Evolutionary conservation across 768 basidiomycete species (phyloP).

Genomic region (Hydnomerulius pinastri): DNA sequence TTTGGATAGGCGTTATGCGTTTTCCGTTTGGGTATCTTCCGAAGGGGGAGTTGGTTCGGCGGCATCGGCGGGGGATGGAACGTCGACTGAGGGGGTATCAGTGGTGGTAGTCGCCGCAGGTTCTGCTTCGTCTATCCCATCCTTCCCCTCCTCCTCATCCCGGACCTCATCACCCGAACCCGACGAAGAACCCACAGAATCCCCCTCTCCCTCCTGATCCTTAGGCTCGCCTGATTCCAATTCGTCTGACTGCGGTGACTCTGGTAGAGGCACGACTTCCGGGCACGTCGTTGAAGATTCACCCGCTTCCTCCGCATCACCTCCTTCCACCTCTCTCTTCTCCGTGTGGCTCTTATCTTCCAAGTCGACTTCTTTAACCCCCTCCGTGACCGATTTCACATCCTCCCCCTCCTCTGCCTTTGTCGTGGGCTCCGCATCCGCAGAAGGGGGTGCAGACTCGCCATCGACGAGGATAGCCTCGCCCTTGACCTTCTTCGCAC

Average conservation of each 20-base stretch:
- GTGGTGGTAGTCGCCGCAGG: background rate
- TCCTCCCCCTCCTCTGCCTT: constrained; percentile 38
- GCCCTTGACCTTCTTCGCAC: constrained; percentile 36
- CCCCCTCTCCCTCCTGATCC: constrained; percentile 15
- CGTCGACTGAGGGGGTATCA: constrained; percentile 5
- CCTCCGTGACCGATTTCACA: constrained; percentile 71
- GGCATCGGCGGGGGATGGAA: constrained; percentile 5
- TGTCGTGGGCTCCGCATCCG: constrained; percentile 11
- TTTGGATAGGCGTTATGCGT: too few relatives aligned
- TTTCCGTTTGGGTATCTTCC: constrained; percentile 13
- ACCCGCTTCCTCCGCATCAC: constrained; percentile 16
- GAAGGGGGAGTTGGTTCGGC: constrained; percentile 4
- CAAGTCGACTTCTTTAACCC: constrained; percentile 69
- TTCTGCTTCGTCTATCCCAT: constrained; percentile 3
- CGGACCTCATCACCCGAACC: constrained; percentile 4
- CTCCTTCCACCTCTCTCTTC: too few relatives aligned
- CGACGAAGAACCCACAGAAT: constrained; percentile 28
- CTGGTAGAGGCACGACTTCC: constrained; percentile 40
- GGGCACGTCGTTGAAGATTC: constrained; percentile 20
- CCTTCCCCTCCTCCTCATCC: constrained; percentile 5
- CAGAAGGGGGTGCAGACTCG: constrained; percentile 24
- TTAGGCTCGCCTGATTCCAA: constrained; percentile 9
- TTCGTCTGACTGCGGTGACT: constrained; percentile 29
- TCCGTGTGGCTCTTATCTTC: too few relatives aligned
- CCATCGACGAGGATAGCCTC: constrained; percentile 27